phyloP scores from a whole-genome alignment of 2,329 filamentous ascomycete species.

The Fusarium caatingaense region DNA sequence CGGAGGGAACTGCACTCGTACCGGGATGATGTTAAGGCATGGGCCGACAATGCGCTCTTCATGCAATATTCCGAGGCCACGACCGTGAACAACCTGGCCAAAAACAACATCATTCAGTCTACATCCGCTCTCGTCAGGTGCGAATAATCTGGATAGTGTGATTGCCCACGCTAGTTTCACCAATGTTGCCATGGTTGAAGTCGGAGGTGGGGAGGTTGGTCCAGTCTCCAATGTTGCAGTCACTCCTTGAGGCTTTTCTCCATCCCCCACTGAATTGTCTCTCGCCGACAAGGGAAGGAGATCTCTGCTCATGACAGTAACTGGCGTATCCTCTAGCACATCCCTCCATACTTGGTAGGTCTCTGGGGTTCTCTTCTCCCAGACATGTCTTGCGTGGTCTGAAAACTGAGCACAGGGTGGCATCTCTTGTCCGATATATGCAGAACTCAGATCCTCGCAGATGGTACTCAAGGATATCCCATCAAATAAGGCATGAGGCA shows the following conservation, averaged over 20 bases:
- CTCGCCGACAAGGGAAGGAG: not conserved
- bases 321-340: not conserved
- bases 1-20: not conserved
- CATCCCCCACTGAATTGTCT: not conserved
- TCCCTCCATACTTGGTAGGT: not conserved
- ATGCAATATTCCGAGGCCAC: not conserved
- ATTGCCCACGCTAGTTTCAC: conserved; percentile 6
- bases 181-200: conserved; percentile 1
- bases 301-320: not conserved
- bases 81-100: conserved; percentile 8
- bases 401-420: conserved; percentile 1
- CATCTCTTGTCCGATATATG: not conserved
- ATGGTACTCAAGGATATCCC: conserved; percentile 4
- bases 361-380: not conserved
- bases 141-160: not conserved
- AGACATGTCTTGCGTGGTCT: not conserved
- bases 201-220: not conserved
- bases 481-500: conserved; percentile 9
- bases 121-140: accelerated
- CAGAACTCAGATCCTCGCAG: conserved; percentile 1
- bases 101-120: not conserved
- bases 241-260: not conserved
- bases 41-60: conserved; percentile 12
- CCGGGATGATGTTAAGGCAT: conserved; percentile 17
- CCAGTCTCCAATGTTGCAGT: not conserved